Percentiles rank a stretch among this genome's conserved stretches.
Evolutionary conservation across 306 rosid species (phyloP).

Genomic region (Citrullus mucosospermus): DNA sequence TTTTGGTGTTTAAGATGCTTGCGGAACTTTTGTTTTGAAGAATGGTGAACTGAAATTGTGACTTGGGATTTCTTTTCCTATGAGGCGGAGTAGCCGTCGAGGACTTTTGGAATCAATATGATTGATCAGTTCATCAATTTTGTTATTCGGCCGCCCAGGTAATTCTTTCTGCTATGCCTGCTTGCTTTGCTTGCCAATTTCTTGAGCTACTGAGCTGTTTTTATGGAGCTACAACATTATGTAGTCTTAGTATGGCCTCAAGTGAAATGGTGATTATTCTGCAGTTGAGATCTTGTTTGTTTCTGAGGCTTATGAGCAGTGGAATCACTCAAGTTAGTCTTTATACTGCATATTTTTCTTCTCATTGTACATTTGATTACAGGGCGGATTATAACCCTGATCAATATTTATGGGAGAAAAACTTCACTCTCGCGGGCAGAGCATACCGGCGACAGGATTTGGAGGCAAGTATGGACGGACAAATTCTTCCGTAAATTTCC

Average conservation of each 20-base stretch:
- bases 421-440: conserved; percentile 77
- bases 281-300: not conserved
- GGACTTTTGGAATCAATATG: conserved; percentile 39
- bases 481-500: not conserved
- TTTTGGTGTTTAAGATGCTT: not conserved
- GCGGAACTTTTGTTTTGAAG: not conserved
- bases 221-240: not conserved
- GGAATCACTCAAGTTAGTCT: not conserved
- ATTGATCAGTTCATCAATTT: conserved; percentile 90
- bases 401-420: conserved; percentile 87
- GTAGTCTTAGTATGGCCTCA: not conserved
- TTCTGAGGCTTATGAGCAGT: not conserved
- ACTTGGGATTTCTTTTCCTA: conserved; percentile 12
- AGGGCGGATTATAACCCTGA: conserved; percentile 96
- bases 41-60: not conserved
- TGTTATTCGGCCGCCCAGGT: conserved; percentile 99
- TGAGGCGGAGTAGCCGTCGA: conserved; percentile 43
- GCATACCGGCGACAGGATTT: conserved; percentile 77
- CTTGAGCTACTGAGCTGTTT: not conserved
- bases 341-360: not conserved
- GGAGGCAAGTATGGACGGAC: conserved; percentile 88
- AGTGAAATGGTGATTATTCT: not conserved
- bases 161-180: not conserved
- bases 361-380: not conserved
- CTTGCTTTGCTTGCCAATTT: not conserved